Base-by-base conservation (phyloP, 495 filamentous ascomycete genomes). In the Aspergillus ostianus region DNA sequence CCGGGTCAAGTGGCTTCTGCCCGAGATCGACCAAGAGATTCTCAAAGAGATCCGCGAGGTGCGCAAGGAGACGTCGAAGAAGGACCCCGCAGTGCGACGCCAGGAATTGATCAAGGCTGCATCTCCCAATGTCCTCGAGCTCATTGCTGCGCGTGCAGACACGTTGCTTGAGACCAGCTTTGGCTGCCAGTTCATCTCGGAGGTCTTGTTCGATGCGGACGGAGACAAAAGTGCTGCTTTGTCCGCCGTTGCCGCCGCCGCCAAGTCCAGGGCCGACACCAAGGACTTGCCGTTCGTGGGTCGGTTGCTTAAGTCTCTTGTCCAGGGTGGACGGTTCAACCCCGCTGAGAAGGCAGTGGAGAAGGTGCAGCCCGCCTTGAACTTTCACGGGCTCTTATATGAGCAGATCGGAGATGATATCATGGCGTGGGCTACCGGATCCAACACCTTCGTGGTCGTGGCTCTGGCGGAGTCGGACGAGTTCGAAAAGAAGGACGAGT, bases 281-380 rank as follows among this genome's bases (percentile, higher is more conserved):
- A 68, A 76, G 48, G 80, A 83, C 55, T 81, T 82, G 0, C 76
- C 91, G 3, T 81, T 84, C 57, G 87, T 86, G 2, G 90, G 91
- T n/a, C 85, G 90, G 52, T 89, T 97, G 86, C 82, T 96, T 60
- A 97, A 96, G 74, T 87, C 87, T 0, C 82, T 99, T 2, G 89
- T 97, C 26, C 84, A 88, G 32, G 93, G 94, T 20, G 94, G 95
- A 10, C 85, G 82, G 23, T 98, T 88, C 70, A 91, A 97, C 74
- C 79, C 77, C 21, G 81, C 78, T 36, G 78, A 80, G 3, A 90
- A 89, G 71, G 82, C 80, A 51, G 75, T 96, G 48, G 84, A 85
- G 66, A 83, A 84, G 58, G 80, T 87, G 18, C 81, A 89, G n/a
- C 91, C 92, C 8, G 76, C 86, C n/a, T 79, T 96, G 52, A 80